Base-by-base conservation (phyloP, 495 filamentous ascomycete species). In the Chaetomium tenue region DNA sequence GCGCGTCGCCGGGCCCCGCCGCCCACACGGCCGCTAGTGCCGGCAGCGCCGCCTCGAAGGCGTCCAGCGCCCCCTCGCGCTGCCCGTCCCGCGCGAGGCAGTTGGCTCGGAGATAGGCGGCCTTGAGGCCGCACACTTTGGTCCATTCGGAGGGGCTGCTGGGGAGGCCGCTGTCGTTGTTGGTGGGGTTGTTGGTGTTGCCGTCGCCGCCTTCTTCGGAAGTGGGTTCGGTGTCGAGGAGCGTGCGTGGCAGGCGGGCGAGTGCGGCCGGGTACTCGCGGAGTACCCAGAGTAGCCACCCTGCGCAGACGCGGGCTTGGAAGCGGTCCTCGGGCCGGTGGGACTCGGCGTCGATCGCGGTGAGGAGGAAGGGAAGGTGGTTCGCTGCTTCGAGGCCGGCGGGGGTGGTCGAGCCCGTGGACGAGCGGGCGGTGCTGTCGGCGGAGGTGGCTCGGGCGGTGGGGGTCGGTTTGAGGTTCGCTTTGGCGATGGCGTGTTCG, bases 251-350 rank as follows among this genome's bases (percentile, higher is more conserved):
- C 20, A 95, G 78, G 20, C 80, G 83, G 40, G 78, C 76, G 28
- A 84, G 76, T 3, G 89, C 89, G 25, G 86, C 72, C 4, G 73
- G 77, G 25, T 87, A 86, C 60, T 95, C 88, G 33, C 84, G 85
- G 40, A 92, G 71, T 6, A 83, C 84, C 86, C 87, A 91, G 72
- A 95, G 87, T 65, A 95, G 77, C 90, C 91, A 93, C 58, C 86
- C 92, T 28, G 93, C 69, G 73, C 91, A 95, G 48, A 92, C 85
- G 63, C 84, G 86, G 22, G 89, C 91, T 73, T 94, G 89, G 56
- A 92, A 89, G 50, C 83, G 79, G 71, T 96, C 92, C 76, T 93
- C 85, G 30, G 75, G 75, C 58, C 82, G 75, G 0, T 76, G 75
- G 9, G 80, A 78, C 56, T 85, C 86, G 46, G 80, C 79, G 46